These are phyloP conservation scores for Nicotiana rustica DNA, from an alignment of 305 asterid species.

Conservation along the genomic window DNA sequence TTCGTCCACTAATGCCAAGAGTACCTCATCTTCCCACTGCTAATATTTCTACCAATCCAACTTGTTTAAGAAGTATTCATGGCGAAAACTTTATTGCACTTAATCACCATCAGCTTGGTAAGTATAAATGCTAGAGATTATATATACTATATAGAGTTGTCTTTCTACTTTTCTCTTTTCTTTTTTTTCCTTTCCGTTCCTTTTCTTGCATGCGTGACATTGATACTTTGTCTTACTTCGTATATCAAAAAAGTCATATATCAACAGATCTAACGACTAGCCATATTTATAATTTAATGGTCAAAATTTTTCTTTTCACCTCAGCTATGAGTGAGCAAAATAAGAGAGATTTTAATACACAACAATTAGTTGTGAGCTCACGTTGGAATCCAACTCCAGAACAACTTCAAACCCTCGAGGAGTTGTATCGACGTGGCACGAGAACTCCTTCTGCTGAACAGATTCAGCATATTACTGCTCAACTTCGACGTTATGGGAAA, in stretches of 20 bases:
- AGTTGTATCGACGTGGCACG: slow-evolving; percentile 79
- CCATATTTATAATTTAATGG: not conserved
- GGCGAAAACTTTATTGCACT: slow-evolving; percentile 58
- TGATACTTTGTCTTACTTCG: not conserved
- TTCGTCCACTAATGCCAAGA: slow-evolving; percentile 71
- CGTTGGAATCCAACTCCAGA: slow-evolving; percentile 98
- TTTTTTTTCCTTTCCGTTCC: not conserved
- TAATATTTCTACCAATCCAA: slow-evolving; percentile 44
- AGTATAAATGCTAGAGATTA: too few relatives aligned
- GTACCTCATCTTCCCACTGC: slow-evolving; percentile 43
- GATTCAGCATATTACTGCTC: slow-evolving; percentile 89
- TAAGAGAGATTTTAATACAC: slow-evolving; percentile 65
- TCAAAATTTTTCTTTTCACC: not conserved
- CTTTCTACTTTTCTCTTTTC: slow-evolving; percentile 10
- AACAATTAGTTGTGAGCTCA: slow-evolving; percentile 90
- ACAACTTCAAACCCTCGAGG: slow-evolving; percentile 88
- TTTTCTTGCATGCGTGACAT: slow-evolving; percentile 31
- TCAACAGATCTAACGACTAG: slow-evolving; percentile 11
- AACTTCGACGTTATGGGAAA: slow-evolving; percentile 82
- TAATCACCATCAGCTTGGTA: slow-evolving; percentile 68
- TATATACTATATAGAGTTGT: not conserved
- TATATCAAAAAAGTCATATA: not conserved
- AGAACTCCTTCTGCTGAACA: slow-evolving; percentile 91
- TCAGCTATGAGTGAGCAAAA: slow-evolving; percentile 68
- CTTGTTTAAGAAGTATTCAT: slow-evolving; percentile 46